A percentile compares a stretch with the other conserved stretches of the same genome.
These are phyloP conservation scores for Hypomontagnella submonticulosa DNA, from an alignment of 495 filamentous ascomycete genomes.

Conservation along the genomic window DNA sequence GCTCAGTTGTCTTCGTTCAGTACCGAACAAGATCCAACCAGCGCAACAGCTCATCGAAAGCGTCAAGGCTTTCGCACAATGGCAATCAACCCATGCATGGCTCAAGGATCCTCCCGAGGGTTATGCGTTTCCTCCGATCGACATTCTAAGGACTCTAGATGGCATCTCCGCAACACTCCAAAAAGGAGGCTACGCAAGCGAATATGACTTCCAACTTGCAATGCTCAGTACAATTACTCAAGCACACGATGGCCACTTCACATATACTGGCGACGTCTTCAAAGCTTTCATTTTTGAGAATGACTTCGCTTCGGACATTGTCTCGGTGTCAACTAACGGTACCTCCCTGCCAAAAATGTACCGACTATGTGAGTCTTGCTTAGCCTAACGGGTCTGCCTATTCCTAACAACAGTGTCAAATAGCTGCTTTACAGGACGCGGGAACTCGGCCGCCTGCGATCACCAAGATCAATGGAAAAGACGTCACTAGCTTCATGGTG, in stretches of 20 bases:
- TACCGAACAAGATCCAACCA: constrained; percentile 47
- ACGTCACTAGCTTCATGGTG: constrained; percentile 42
- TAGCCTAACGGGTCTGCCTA: neutral
- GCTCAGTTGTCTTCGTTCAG: constrained; percentile 45
- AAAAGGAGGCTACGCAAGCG: constrained; percentile 53
- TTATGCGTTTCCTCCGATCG: constrained; percentile 52
- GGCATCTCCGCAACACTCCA: constrained; percentile 44
- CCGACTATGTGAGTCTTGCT: constrained; percentile 38
- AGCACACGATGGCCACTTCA: constrained; percentile 64
- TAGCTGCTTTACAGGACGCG: constrained; percentile 17
- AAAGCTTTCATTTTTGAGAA: constrained; percentile 46
- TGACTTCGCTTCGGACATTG: constrained; percentile 38
- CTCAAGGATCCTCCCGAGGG: constrained; percentile 56
- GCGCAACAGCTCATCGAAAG: constrained; percentile 49
- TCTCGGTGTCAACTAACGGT: constrained; percentile 49
- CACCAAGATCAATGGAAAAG: constrained; percentile 48
- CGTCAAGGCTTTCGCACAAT: constrained; percentile 48
- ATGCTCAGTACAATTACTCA: constrained; percentile 53
- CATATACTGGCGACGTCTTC: constrained; percentile 44
- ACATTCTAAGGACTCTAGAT: constrained; percentile 55
- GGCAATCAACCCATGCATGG: constrained; percentile 57
- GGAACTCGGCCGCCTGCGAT: constrained; percentile 19
- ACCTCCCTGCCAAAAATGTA: constrained; percentile 47
- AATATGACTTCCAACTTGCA: constrained; percentile 64
- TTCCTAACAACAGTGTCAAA: neutral